Evolutionary conservation across 345 rosid genomes (phyloP), one percentile per base, ranked within the genome.

Genomic region (Mallotus nudiflorus): DNA sequence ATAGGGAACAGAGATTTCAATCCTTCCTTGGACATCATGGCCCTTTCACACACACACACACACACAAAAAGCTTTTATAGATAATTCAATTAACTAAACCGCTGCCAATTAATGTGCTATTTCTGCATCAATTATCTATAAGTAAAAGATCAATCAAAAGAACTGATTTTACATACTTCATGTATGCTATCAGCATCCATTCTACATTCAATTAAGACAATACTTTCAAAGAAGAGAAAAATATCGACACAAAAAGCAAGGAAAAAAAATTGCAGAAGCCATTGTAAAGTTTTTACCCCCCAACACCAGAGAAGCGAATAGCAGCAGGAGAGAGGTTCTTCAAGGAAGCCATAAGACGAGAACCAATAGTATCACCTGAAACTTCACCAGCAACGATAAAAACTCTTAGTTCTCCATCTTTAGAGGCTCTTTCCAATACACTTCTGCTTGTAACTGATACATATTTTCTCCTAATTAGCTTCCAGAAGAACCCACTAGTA

Each of bases 331-430:
- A 89, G 53, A 95, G 86, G 13, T 79, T 78, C 74, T 85, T 89
- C 67, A 91, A 79, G 13, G 97, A 87, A 14, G 82, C 48, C 96
- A 91, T 95, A 65, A 95, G 96, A 73, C 97, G 97, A 73, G 92
- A 87, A 45, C 78, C 97, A 29, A 95, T 87, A 66, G 87, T 72
- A 70, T 95, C 97, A 29, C 97, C 99, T 35, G 97, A 91, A 68
- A 90, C 96, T 79, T 95, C 99, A 12, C 97, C 99, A 18, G 97
- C 84, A 59, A 90, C 88, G 52, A 91, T 56, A 78, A 91, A 94
- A 46, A 87, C 85, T 46, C 92, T 90, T 9, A 95, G 84, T 81
- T 95, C 97, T 18, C 91, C 96, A 60, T 89, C 93, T 44, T 66
- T 74, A 49, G 70, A 72, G 19, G 89, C 97, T 51, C n/a, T 73